These are phyloP conservation scores for Nicotiana sylvestris DNA, from an alignment of 257 asterid species.

Conservation along the genomic window DNA sequence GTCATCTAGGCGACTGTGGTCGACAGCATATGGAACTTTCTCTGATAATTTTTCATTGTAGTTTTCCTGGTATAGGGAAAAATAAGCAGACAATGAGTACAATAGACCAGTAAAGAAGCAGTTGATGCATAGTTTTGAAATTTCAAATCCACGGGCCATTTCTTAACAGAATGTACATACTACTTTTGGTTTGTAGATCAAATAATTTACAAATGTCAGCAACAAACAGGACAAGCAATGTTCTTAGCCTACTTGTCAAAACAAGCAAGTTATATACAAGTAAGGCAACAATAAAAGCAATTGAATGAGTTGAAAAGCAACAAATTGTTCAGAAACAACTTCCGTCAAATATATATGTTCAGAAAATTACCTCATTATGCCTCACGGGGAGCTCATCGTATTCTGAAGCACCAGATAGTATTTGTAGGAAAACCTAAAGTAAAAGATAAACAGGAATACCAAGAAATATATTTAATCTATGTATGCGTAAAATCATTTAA, in stretches of 20 bases:
- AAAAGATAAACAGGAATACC: constrained; percentile 3
- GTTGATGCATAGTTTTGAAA: background rate
- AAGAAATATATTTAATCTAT: background rate
- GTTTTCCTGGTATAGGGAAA: constrained; percentile 48
- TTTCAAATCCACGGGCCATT: background rate
- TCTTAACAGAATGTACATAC: background rate
- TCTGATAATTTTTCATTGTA: constrained; percentile 69
- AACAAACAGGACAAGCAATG: background rate
- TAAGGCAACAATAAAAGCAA: background rate
- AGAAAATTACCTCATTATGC: constrained; percentile 74
- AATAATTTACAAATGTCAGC: background rate
- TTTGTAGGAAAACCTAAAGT: constrained; percentile 73
- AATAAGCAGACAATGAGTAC: background rate
- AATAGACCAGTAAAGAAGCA: constrained; percentile 7
- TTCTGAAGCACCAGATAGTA: constrained; percentile 84
- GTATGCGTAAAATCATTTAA: background rate
- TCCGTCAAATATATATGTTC: background rate
- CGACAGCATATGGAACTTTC: constrained; percentile 71
- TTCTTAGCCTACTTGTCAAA: background rate
- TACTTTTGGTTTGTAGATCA: background rate
- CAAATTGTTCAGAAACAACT: constrained; percentile 1
- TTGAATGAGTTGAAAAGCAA: background rate
- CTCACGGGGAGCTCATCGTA: constrained; percentile 97
- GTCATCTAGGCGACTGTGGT: constrained; percentile 81
- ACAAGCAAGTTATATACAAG: background rate